Evolutionary conservation across 805 yeast species (phyloP).

Genomic region (Maudiozyma barnettii): DNA sequence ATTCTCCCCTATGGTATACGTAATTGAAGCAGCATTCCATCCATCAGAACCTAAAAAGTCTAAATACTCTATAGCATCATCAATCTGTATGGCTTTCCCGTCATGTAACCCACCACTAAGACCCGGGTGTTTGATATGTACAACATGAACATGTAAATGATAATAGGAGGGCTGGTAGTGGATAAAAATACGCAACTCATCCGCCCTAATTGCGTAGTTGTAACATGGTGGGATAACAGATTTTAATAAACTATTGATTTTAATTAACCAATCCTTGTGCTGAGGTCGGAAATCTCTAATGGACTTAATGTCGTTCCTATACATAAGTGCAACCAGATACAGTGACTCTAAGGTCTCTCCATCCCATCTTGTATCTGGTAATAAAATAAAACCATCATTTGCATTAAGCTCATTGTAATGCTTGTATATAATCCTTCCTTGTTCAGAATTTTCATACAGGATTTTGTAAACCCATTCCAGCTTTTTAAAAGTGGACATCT

Average conservation of each 20-base stretch:
- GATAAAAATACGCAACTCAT: constrained; percentile 65
- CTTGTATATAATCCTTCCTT: constrained; percentile 63
- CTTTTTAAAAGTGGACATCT: constrained; percentile 62
- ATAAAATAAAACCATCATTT: constrained; percentile 55
- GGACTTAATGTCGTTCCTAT: constrained; percentile 57
- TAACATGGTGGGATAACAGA: constrained; percentile 40
- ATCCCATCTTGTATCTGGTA: constrained; percentile 99
- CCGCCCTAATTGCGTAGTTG: constrained; percentile 34
- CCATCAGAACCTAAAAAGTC: constrained; percentile 45
- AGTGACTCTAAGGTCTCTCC: constrained; percentile 56
- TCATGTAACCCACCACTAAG: constrained; percentile 56
- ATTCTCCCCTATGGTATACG: constrained; percentile 65
- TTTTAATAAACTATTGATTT: constrained; percentile 38
- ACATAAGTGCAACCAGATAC: constrained; percentile 69
- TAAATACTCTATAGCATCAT: constrained; percentile 72
- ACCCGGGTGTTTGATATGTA: constrained; percentile 61
- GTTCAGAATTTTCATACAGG: constrained; percentile 70
- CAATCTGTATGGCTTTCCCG: constrained; percentile 78
- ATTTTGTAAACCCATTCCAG: constrained; percentile 89
- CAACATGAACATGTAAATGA: constrained; percentile 90
- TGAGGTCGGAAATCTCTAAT: constrained; percentile 59
- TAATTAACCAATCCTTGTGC: constrained; percentile 51
- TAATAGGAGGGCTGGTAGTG: constrained; percentile 97
- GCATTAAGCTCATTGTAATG: constrained; percentile 44
- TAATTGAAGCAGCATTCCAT: constrained; percentile 45